phyloP scores from a whole-genome alignment of 1,284 basidiomycete species.

The Sporisorium graminicola region DNA sequence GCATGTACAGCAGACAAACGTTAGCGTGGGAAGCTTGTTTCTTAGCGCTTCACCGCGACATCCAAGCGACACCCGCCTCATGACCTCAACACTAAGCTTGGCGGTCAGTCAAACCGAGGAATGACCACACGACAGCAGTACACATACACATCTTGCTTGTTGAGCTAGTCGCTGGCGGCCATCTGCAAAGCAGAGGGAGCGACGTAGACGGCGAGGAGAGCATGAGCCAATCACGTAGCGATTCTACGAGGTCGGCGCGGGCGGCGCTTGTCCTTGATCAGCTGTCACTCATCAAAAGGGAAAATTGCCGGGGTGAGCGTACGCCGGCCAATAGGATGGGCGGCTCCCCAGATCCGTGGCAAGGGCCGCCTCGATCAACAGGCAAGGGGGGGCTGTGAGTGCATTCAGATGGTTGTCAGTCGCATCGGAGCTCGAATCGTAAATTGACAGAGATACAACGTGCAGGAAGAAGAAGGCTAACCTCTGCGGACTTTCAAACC shows the following conservation, averaged over 20 bases:
- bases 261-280: too few relatives aligned
- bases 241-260: too few relatives aligned
- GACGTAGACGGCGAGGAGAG: too few relatives aligned
- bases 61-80: too few relatives aligned
- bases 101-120: not conserved
- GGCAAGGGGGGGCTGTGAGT: slow-evolving; percentile 19
- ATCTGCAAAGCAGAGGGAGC: too few relatives aligned
- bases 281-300: too few relatives aligned
- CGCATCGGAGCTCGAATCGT: not conserved
- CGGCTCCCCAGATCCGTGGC: not conserved
- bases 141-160: too few relatives aligned
- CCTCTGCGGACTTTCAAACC: slow-evolving; percentile 12
- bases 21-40: not conserved
- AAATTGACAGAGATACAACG: not conserved
- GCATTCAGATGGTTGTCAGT: too few relatives aligned
- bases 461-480: slow-evolving; percentile 34
- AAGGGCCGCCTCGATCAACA: not conserved
- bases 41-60: not conserved
- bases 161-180: too few relatives aligned
- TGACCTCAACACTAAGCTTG: too few relatives aligned
- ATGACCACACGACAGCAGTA: not conserved
- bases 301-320: not conserved
- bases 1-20: not conserved
- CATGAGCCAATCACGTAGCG: too few relatives aligned
- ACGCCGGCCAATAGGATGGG: not conserved